Conservation (phyloP, 225 moss, liverwort and hornwort genomes). For the Sphagnum contortum region DNA sequence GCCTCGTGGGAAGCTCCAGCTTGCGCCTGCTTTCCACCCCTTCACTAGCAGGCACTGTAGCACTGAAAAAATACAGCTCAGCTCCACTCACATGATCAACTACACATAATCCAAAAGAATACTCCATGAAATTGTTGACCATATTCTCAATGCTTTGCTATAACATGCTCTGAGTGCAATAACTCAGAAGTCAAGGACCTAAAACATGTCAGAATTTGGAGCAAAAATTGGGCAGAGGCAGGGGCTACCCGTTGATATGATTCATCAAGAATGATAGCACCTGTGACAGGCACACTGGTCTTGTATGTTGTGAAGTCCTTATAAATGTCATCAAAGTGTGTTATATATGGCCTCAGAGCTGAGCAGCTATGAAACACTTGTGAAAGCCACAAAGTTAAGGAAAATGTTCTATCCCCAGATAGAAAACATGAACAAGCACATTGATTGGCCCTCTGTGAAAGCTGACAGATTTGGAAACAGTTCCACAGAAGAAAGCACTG, state of each 20-base stretch:
- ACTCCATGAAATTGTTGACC: no score
- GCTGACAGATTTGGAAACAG: no score
- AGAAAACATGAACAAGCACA: no score
- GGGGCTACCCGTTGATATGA: slow-evolving; percentile 52
- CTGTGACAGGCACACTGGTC: slow-evolving; percentile 87
- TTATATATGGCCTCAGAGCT: slow-evolving; percentile 80
- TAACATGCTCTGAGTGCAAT: no score
- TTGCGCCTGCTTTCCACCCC: slow-evolving; percentile 97
- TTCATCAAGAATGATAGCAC: slow-evolving; percentile 87
- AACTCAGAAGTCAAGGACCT: no score
- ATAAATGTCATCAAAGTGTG: slow-evolving; percentile 89
- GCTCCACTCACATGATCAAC: no score
- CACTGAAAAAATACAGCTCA: background rate
- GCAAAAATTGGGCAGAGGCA: no score
- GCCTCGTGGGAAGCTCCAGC: slow-evolving; percentile 97
- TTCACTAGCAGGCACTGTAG: slow-evolving; percentile 77
- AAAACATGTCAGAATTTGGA: no score
- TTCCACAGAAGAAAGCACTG: no score
- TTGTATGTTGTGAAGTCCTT: slow-evolving; percentile 98
- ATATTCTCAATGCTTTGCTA: no score
- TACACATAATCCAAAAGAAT: no score
- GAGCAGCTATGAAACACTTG: slow-evolving; percentile 88
- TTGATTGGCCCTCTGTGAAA: no score
- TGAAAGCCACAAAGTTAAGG: slow-evolving; percentile 22
- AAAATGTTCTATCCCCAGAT: background rate